Base-by-base conservation (phyloP, 2,329 filamentous ascomycete species). In the Paecilomyces sp. region DNA sequence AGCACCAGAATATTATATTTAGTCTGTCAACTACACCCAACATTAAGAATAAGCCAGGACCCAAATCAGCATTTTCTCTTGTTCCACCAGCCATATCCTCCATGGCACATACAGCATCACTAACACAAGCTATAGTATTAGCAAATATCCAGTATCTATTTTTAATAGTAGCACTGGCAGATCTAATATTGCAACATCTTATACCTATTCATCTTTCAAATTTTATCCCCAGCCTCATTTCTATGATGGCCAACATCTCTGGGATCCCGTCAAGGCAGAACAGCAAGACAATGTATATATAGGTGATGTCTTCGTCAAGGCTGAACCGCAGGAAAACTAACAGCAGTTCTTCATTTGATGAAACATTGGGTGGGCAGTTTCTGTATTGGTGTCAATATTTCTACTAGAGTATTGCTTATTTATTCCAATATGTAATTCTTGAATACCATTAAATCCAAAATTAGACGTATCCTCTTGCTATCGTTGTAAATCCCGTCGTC, bases 201-300 rank as follows among this genome's bases (percentile, higher is more conserved):
- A 33, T 60, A 2, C 18, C 58, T 13, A 50, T 57, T 7, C 62
- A 62, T 31, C 51, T 55, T 12, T 30, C 59, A 13, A 24, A 53
- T 30, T 60, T 12, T 36, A 53, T 11, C 59, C 53, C 18, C 54
- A 60, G 12, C 30, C 33, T 15, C 28, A 56, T 18, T 18, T 18
- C 6, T 13, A 53, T 61, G 9, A 62, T 56, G 25, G 60, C 58
- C 55, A 64, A 18, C 60, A 58, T 51, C 59, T 62, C 15, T 72
- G 69, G 69, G 58, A 63, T 30, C 62, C 62, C 12, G 59, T 69
- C 18, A 72, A 71, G 61, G 31, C 55, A 9, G 69, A 71, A 53
- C 61, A 58, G 12, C 58, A 63, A 13, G 58, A 60, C 34, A 63
- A 63, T 25, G 58, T 50, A 8, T 57, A 34, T 11, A 54, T 63